These are phyloP conservation scores for Cyphellophora europaea DNA, from an alignment of 2,329 filamentous ascomycete genomes.

Conservation along the genomic window DNA sequence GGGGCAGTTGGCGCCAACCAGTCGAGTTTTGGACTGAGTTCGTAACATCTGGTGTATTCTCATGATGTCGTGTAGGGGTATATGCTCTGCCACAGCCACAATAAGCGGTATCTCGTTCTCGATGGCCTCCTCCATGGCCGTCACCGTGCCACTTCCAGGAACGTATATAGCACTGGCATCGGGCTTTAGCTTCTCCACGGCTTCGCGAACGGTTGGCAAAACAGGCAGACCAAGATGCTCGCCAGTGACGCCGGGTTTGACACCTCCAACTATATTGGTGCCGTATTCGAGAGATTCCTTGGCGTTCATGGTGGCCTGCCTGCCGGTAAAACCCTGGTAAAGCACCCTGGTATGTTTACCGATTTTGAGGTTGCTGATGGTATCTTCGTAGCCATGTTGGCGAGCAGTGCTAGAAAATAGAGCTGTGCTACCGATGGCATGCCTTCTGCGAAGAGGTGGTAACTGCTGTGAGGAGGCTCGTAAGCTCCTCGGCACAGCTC, in stretches of 20 bases:
- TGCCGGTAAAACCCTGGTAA: constrained; percentile 63
- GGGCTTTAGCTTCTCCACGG: constrained; percentile 60
- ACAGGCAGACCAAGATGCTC: constrained; percentile 67
- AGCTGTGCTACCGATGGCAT: constrained; percentile 11
- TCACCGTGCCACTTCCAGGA: constrained; percentile 61
- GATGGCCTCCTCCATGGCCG: constrained; percentile 70
- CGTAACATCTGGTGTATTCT: constrained; percentile 62
- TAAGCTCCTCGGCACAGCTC: constrained; percentile 9
- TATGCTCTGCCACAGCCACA: constrained; percentile 71
- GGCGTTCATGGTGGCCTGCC: constrained; percentile 63
- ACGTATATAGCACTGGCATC: constrained; percentile 75
- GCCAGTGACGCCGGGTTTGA: constrained; percentile 60
- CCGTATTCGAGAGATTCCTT: constrained; percentile 68
- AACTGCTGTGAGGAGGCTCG: constrained; percentile 8
- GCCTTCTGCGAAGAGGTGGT: constrained; percentile 7
- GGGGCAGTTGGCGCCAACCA: constrained; percentile 73
- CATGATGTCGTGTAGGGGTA: constrained; percentile 69
- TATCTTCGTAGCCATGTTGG: constrained; percentile 43
- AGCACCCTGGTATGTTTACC: constrained; percentile 57
- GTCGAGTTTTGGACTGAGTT: constrained; percentile 60
- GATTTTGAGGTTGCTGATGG: constrained; percentile 57
- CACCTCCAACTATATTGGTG: constrained; percentile 70
- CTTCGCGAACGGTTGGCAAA: constrained; percentile 57
- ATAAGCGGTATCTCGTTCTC: constrained; percentile 69
- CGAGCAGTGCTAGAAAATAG: constrained; percentile 14